Conservation (phyloP, 257 asterid genomes). For the Nemophila menziesii region DNA sequence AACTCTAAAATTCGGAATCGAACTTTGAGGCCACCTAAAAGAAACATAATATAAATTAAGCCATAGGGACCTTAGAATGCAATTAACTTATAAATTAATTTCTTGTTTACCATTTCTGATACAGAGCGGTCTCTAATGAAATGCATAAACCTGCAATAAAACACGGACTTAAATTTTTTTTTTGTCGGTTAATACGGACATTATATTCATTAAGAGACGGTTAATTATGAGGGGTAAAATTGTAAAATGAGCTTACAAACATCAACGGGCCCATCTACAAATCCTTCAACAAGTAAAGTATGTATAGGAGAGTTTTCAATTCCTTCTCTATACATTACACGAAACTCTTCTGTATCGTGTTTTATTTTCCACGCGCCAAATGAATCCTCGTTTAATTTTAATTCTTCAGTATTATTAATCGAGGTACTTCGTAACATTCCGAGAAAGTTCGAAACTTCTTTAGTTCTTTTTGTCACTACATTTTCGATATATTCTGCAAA, state of each 20-base stretch:
- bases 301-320: conserved; percentile 83
- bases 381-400: conserved; percentile 31
- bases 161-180: conserved; percentile 6
- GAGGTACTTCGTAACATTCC: conserved; percentile 75
- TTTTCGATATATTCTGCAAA: conserved; percentile 39
- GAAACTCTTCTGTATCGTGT: conserved; percentile 69
- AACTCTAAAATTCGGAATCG: conserved; percentile 60
- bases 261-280: conserved; percentile 79
- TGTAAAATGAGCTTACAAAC: conserved; percentile 55
- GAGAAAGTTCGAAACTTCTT: conserved; percentile 52
- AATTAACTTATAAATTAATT: too few species aligned
- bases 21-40: conserved; percentile 85
- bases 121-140: conserved; percentile 66
- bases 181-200: not conserved
- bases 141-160: conserved; percentile 59
- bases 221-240: conserved; percentile 6
- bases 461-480: conserved; percentile 50
- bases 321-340: conserved; percentile 94
- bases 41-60: not conserved
- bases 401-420: conserved; percentile 20
- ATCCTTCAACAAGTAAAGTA: conserved; percentile 81
- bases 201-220: not conserved
- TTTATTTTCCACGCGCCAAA: conserved; percentile 23
- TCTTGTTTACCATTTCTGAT: conserved; percentile 48
- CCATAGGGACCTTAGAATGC: too few species aligned